Percentiles rank a stretch among this genome's conserved stretches.
Evolutionary conservation across 2,329 filamentous ascomycete genomes (phyloP).

Genomic region (Cladosporium sp.): DNA sequence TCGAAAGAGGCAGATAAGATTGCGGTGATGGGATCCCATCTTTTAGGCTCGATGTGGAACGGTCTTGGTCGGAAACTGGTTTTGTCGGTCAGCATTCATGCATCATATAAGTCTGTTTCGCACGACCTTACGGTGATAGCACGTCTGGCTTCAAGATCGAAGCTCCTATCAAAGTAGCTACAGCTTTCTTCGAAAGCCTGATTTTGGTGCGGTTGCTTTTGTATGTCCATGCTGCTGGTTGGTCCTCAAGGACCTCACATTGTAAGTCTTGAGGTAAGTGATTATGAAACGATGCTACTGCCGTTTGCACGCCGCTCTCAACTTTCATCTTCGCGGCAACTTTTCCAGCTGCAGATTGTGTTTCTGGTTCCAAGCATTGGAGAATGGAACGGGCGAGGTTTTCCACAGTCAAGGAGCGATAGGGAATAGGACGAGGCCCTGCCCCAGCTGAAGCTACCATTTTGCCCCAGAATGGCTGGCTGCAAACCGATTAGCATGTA

Average conservation of each 20-base stretch:
- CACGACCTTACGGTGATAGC: conserved; percentile 58
- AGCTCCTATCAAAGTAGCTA: conserved; percentile 56
- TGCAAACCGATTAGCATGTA: conserved; percentile 20
- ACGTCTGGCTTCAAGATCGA: conserved; percentile 50
- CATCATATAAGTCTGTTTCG: conserved; percentile 54
- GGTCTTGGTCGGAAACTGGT: conserved; percentile 16
- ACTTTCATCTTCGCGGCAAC: conserved; percentile 61
- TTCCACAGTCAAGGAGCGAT: conserved; percentile 56
- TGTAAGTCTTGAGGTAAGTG: conserved; percentile 57
- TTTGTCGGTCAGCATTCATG: conserved; percentile 50
- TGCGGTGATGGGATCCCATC: conserved; percentile 35
- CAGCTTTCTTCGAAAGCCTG: conserved; percentile 58
- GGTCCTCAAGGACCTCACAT: conserved; percentile 65
- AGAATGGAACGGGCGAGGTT: conserved; percentile 41
- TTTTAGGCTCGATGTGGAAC: conserved; percentile 30
- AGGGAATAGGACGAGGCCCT: conserved; percentile 71
- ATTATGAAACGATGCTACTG: conserved; percentile 62
- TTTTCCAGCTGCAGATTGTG: conserved; percentile 51
- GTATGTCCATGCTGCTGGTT: conserved; percentile 59
- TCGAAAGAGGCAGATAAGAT: conserved; percentile 18
- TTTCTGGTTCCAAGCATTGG: conserved; percentile 54
- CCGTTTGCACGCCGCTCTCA: conserved; percentile 65
- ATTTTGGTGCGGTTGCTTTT: conserved; percentile 53
- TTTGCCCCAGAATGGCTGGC: conserved; percentile 50
- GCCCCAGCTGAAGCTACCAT: conserved; percentile 43